Evolutionary conservation across 176 grass and related monocot species (phyloP), one percentile per base, ranked within the genome.

Genomic region (Pontederia paniculata): DNA sequence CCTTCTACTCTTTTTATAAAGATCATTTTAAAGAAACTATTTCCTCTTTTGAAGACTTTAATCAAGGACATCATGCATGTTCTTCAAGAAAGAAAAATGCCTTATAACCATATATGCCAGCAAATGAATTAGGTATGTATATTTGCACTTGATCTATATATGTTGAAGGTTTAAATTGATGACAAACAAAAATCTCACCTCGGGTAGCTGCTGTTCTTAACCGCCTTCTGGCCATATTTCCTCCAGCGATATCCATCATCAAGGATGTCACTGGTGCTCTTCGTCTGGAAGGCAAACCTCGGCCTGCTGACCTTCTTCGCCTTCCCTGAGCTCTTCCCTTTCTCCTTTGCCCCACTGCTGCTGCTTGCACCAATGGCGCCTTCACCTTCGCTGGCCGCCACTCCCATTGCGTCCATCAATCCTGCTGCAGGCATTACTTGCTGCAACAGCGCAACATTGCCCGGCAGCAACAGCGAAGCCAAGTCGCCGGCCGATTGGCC

Each of bases 181-280:
- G 45, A 17, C 28, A 37, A 37, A 37, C 7, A 37, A 37, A 37
- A 50, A 1, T 17, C 48, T 22, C 13, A 94, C 88, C 88, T 94
- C 70, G 88, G 88, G 50, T 78, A 73, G 8, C 54, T n/a, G 70
- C 89, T 88, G 64, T 95, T 95, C 75, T 95, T 95, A 58, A 95
- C 89, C 11, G 89, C 84, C 81, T 95, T 95, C 65, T 95, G 89
- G 18, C 89, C 89, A 25, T 95, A 95, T 68, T 95, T 95, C 62
- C 89, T 79, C 89, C 89, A 95, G 17, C 89, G 73, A 53, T 95
- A 95, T 28, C 89, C 89, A 31, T 95, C 89, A 53, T 95, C 85
- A 12, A 95, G 76, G 70, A 95, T 81, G 63, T 95, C 89, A 68
- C 82, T 88, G 14, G 47, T 60, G 72, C 89, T 95, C 84, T 69